Base-by-base conservation (phyloP, 208 protist species). In the Acanthamoeba royreba region DNA sequence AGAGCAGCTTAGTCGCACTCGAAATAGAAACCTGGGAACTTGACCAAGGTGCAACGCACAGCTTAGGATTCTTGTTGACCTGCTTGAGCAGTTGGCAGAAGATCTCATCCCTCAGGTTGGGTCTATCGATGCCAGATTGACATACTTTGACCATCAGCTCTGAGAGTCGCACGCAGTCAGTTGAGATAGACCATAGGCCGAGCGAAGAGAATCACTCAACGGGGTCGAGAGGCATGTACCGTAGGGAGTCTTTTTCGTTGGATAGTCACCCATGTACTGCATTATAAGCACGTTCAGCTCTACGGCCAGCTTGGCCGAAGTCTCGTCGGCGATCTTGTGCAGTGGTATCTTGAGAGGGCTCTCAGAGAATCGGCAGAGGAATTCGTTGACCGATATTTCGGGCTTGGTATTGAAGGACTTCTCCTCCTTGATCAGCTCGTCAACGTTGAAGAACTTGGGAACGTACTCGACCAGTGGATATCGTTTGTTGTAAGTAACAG, bases 71-170 rank as follows among this genome's bases (percentile, higher is more conserved):
- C 43, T 95, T 81, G 40, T 69, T 91, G 46, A 94, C 11, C 93
- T 96, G 94, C 46, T 95, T 90, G 52, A 94, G 90, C 17, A 96
- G 28, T 47, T 96, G 94, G 92, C 92, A 86, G 28, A 87, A 95
- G 33, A 95, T 58, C 66, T 96, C 94, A 40, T 96, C 94, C 15
- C 94, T n/a, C 43, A 96, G 38, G 40, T 45, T 58, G 19, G 40
- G 38, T 17, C 28, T 58, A 42, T 93, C 88, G 49, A 85, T 79
- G 72, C 58, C 58, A 8, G 83, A 13, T 35, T 90, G 83, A 25
- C 83, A 90, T 17, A 90, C 45, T 46, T 94, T 93, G 42, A 86
- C 19, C 46, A 74, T 87, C 42, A 55, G 2, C 33, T 69, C 85
- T 40, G 91, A 31, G 15, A 93, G n/a, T 17, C 11, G 25, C 46